Base-by-base conservation (phyloP, 352 stramenopile genomes). In the Phytophthora constricta region DNA sequence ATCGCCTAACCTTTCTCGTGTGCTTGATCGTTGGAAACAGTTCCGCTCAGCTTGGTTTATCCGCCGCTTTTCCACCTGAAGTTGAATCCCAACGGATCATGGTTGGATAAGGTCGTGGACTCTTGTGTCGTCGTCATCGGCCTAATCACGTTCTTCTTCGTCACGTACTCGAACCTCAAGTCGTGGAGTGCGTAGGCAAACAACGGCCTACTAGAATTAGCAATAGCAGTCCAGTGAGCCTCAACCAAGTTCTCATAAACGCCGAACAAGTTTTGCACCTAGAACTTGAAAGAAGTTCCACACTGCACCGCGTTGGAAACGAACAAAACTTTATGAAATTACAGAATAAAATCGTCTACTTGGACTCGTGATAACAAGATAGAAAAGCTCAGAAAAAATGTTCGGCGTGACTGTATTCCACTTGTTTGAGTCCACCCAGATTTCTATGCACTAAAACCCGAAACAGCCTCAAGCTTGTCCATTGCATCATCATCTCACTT, bases 41-140 rank as follows among this genome's bases (percentile, higher is more conserved):
- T 94, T 45, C 86, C 86, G 0, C 56, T 94, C 63, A 91, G 82
- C 50, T 94, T 94, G 49, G 80, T 94, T 51, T 94, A 93, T 55
- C 86, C 86, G 22, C 82, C 84, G 42, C 71, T 92, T 41, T 94
- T 94, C 57, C 81, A 94, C 49, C 63, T 92, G 57, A 94, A 94
- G 73, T 64, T 94, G 50, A 75, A 77, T 23, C 72, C 77, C 20
- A 74, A 90, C 17, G 28, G 58, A 27, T 67, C 80, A 16, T 65
- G 76, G 23, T 48, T 77, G 46, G 79, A 88, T 55, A 88, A 88
- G 60, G 52, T 89, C 43, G 73, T 86, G 34, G 86, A 94, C 62
- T 71, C 62, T 22, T 67, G 80, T 41, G 83, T 92, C 51, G 70
- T 90, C 49, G 27, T 75, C 48, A 74, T 91, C 19, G 86, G 86